Conservation (phyloP, 768 basidiomycete species). For the Zangia roseola region DNA sequence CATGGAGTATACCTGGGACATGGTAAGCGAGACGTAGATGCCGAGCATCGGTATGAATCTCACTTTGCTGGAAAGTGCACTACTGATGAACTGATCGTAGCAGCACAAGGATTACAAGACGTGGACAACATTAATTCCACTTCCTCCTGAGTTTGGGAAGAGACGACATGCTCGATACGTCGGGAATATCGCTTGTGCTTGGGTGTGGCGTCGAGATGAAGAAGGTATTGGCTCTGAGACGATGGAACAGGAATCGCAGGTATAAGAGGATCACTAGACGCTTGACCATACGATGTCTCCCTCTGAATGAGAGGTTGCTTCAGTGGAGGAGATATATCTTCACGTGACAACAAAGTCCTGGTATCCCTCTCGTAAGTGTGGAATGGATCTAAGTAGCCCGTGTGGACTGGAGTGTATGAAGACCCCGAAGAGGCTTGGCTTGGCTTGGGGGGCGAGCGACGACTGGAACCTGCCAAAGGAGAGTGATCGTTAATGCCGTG, state of each 20-base stretch:
- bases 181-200: conserved; percentile 36
- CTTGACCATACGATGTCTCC: conserved; percentile 1
- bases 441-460: background rate
- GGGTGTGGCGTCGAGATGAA: conserved; percentile 29
- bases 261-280: background rate
- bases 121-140: conserved; percentile 21
- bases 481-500: background rate
- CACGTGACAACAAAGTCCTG: background rate
- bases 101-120: background rate
- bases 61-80: conserved; percentile 12
- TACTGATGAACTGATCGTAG: background rate
- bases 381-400: conserved; percentile 1
- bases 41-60: background rate
- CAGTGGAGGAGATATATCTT: background rate
- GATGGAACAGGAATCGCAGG: conserved; percentile 22
- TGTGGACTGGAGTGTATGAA: background rate
- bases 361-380: background rate
- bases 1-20: background rate
- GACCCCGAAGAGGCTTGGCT: background rate
- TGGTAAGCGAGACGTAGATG: conserved; percentile 9
- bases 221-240: conserved; percentile 36
- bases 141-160: conserved; percentile 36
- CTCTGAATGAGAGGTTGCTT: background rate
- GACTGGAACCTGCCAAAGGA: conserved; percentile 2
- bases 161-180: conserved; percentile 17